A percentile compares a stretch with the other conserved stretches of the same genome.
phyloP scores from a whole-genome alignment of 2,329 filamentous ascomycete genomes.

The Pseudocercospora musae region DNA sequence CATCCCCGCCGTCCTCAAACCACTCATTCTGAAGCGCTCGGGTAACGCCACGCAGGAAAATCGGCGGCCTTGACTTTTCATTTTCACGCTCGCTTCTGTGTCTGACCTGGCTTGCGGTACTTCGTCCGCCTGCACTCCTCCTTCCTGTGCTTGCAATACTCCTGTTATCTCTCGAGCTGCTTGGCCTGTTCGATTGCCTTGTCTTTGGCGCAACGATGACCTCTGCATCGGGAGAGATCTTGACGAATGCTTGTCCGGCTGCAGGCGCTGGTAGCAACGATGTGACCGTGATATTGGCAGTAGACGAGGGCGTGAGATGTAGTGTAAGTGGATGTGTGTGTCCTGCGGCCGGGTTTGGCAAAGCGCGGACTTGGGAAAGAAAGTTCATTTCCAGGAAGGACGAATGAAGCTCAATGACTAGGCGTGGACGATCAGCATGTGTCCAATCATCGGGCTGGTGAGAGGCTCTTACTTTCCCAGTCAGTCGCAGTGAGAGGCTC shows the following conservation, averaged over 20 bases:
- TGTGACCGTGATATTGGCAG: constrained; percentile 82
- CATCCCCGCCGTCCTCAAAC: constrained; percentile 55
- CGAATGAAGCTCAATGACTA: constrained; percentile 90
- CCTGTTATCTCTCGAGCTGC: constrained; percentile 65
- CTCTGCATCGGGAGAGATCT: constrained; percentile 89
- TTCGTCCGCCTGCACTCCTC: constrained; percentile 68
- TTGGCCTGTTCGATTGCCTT: constrained; percentile 59
- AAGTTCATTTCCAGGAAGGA: constrained; percentile 94
- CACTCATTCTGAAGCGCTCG: constrained; percentile 66
- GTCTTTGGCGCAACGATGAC: constrained; percentile 96
- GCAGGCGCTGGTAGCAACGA: constrained; percentile 74
- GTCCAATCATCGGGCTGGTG: not conserved
- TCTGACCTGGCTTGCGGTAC: constrained; percentile 67
- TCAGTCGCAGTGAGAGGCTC: constrained; percentile 93
- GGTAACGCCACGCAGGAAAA: constrained; percentile 81
- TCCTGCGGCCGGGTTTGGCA: constrained; percentile 71
- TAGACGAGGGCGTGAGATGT: constrained; percentile 91
- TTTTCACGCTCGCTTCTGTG: constrained; percentile 59
- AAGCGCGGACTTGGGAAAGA: constrained; percentile 83
- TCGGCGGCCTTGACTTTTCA: constrained; percentile 58
- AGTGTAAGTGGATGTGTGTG: constrained; percentile 78
- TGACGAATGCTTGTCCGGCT: constrained; percentile 73
- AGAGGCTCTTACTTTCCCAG: constrained; percentile 69
- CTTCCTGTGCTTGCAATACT: constrained; percentile 78
- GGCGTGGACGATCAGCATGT: not conserved